phyloP scores from a whole-genome alignment of 2,329 filamentous ascomycete genomes.

The Grosmannia huntii region DNA sequence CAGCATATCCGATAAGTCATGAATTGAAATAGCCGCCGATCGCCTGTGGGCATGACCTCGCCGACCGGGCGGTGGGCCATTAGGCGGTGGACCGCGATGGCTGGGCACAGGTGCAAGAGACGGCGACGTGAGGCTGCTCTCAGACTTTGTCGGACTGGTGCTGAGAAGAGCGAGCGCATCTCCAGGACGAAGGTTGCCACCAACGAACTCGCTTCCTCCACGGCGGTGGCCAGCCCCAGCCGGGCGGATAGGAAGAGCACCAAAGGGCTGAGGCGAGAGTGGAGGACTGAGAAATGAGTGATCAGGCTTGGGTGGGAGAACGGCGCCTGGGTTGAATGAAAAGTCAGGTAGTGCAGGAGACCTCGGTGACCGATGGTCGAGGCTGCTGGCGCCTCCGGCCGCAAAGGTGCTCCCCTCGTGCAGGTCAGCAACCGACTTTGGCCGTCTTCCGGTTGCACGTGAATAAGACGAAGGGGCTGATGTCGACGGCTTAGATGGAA shows the following conservation, averaged over 20 bases:
- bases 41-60: slow-evolving; percentile 70
- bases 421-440: slow-evolving; percentile 39
- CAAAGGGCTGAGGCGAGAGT: slow-evolving; percentile 38
- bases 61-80: slow-evolving; percentile 23
- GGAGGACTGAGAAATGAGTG: slow-evolving; percentile 38
- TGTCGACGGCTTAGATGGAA: slow-evolving; percentile 37
- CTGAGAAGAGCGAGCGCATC: slow-evolving; percentile 50
- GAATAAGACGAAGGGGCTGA: slow-evolving; percentile 35
- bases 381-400: neutral
- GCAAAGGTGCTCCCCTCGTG: slow-evolving; percentile 16
- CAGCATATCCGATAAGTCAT: slow-evolving; percentile 63
- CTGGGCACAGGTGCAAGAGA: slow-evolving; percentile 22
- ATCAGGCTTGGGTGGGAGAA: slow-evolving; percentile 20
- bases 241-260: slow-evolving; percentile 37
- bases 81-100: neutral
- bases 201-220: slow-evolving; percentile 77
- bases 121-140: slow-evolving; percentile 44
- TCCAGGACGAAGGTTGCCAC: slow-evolving; percentile 50
- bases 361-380: slow-evolving; percentile 13
- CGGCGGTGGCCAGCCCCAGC: slow-evolving; percentile 63
- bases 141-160: slow-evolving; percentile 55
- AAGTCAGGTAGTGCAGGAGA: slow-evolving; percentile 39
- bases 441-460: slow-evolving; percentile 35
- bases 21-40: slow-evolving; percentile 70
- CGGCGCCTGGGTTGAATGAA: slow-evolving; percentile 32